Evolutionary conservation across 306 rosid species (phyloP).

Genomic region (Castanea mollissima): DNA sequence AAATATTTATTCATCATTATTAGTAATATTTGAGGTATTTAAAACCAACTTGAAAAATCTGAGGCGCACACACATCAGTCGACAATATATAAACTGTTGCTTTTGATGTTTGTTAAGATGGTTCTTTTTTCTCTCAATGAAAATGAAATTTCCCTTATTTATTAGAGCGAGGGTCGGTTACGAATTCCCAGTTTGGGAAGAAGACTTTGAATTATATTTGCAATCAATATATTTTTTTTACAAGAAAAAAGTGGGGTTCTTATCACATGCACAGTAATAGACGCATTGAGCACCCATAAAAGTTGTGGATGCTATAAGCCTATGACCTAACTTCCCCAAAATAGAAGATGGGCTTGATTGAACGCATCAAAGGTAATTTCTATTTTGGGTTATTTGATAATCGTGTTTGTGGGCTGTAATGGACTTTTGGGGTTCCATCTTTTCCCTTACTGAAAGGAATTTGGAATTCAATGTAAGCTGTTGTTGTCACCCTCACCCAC

Average conservation of each 20-base stretch:
- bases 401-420: conserved; percentile 15
- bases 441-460: conserved; percentile 15
- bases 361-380: conserved; percentile 17
- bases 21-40: too few species aligned
- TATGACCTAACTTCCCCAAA: conserved; percentile 33
- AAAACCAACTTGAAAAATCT: not conserved
- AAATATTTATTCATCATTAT: too few species aligned
- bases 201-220: conserved; percentile 26
- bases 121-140: conserved; percentile 23
- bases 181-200: conserved; percentile 43
- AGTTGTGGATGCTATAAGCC: conserved; percentile 12
- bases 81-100: not conserved
- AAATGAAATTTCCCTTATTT: conserved; percentile 19
- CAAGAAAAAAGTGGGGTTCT: conserved; percentile 34
- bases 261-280: conserved; percentile 31
- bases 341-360: conserved; percentile 21
- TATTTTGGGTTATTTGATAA: conserved; percentile 5
- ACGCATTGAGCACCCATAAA: conserved; percentile 26
- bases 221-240: conserved; percentile 6
- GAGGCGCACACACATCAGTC: not conserved
- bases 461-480: conserved; percentile 19
- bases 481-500: conserved; percentile 5
- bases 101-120: conserved; percentile 18
- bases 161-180: conserved; percentile 19
- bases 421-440: conserved; percentile 34